Percentiles rank a stretch among this genome's conserved stretches.
These are phyloP conservation scores for Chlorella sp. DNA, from an alignment of 139 green algal species.

Conservation along the genomic window DNA sequence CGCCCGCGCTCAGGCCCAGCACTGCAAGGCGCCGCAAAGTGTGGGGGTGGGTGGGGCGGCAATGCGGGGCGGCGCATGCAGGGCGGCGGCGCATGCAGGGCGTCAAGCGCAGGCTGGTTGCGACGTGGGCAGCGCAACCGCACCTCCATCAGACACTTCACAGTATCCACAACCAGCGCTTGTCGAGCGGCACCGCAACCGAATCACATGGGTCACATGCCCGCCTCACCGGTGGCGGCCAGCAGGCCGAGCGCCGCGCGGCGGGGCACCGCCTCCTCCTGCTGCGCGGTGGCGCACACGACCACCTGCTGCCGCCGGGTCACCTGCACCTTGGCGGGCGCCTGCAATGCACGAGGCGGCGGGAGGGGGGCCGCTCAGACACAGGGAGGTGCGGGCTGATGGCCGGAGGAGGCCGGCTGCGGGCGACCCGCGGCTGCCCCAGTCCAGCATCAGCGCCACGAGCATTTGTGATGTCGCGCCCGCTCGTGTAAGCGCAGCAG, in stretches of 20 bases:
- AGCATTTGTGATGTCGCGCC: not conserved
- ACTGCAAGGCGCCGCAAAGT: not conserved
- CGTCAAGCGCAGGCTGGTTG: too few species aligned
- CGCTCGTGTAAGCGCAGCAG: not conserved
- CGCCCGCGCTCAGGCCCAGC: not conserved
- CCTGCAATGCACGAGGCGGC: not conserved
- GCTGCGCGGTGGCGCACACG: not conserved
- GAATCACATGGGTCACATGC: not conserved
- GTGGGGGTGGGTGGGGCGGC: not conserved
- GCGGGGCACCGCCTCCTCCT: not conserved
- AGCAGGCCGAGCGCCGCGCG: constrained; percentile 13
- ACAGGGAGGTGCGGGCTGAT: too few species aligned
- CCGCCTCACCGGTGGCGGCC: not conserved
- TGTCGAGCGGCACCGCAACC: too few species aligned
- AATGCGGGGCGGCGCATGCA: too few species aligned
- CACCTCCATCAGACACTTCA: too few species aligned
- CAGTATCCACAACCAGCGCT: too few species aligned
- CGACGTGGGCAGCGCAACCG: too few species aligned
- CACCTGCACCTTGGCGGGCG: not conserved
- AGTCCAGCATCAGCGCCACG: not conserved
- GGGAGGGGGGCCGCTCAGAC: too few species aligned
- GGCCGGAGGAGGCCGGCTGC: too few species aligned
- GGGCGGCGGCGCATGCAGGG: too few species aligned
- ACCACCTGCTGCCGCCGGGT: not conserved
- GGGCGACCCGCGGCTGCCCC: not conserved